Conservation (phyloP, 208 protist genomes). For the Crithidia acanthocephali region DNA sequence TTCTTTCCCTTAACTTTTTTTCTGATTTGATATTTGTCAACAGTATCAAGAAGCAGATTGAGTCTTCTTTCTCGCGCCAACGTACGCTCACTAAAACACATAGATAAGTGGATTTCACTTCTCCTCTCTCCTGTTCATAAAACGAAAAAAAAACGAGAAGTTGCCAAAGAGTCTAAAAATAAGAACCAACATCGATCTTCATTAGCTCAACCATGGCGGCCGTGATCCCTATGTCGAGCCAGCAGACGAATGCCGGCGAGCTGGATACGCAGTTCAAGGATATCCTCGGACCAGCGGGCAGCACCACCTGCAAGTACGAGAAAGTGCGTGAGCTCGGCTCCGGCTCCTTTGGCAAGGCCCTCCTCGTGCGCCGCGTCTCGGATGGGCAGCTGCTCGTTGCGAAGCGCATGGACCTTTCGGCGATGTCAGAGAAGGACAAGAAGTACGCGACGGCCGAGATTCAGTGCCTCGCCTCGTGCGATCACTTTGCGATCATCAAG, state of each 20-base stretch:
- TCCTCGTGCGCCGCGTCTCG: slow-evolving; percentile 68
- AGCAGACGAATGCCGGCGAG: slow-evolving; percentile 29
- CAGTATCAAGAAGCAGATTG: too few species aligned
- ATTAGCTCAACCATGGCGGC: slow-evolving; percentile 29
- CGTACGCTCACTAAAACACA: too few species aligned
- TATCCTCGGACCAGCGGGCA: slow-evolving; percentile 41
- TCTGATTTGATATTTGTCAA: too few species aligned
- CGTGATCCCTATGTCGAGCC: slow-evolving; percentile 37
- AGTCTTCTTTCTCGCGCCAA: too few species aligned
- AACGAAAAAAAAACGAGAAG: background rate
- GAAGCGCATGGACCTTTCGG: slow-evolving; percentile 89
- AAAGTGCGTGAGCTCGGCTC: slow-evolving; percentile 75
- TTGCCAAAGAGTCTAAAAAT: too few species aligned
- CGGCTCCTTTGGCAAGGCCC: slow-evolving; percentile 87
- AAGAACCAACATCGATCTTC: too few species aligned
- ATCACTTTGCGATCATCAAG: slow-evolving; percentile 92
- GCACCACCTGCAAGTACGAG: slow-evolving; percentile 50
- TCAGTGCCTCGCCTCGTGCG: slow-evolving; percentile 85
- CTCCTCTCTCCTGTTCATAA: background rate
- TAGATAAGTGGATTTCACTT: too few species aligned
- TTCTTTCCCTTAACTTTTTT: too few species aligned
- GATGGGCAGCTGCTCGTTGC: slow-evolving; percentile 79
- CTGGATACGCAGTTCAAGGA: slow-evolving; percentile 40
- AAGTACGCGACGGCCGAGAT: slow-evolving; percentile 93
- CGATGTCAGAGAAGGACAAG: slow-evolving; percentile 88